Evolutionary conservation across 208 protist genomes (phyloP), one percentile per base, ranked within the genome.

Genomic region (Wallacemonas rigidus): DNA sequence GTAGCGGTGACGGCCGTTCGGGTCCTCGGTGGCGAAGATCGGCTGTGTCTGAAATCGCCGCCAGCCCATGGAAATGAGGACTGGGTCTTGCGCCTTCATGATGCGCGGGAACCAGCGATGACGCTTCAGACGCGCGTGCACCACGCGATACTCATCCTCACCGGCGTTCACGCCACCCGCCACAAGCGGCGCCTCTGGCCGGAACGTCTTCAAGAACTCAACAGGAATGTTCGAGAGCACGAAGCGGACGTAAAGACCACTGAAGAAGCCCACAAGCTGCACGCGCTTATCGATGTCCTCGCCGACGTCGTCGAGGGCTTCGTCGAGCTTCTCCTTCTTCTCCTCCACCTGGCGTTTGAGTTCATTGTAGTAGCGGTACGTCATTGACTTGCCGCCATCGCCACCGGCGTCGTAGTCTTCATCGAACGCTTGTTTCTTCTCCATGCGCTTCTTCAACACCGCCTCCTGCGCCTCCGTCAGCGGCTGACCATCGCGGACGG

Each of bases 21-120:
- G 87, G 73, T 99, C 98, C 82, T 99, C 91, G 39, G 95, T 93
- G 54, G 94, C 93, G 76, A 97, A 98, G 64, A 98, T 89, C 17
- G 97, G 95, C 78, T 97, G 88, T 40, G 96, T 98, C 76, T 98
- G 99, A 85, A 99, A 99, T 56, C 99, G 89, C 3, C 99, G 84
- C 99, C 99, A 99, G 17, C 99, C 99, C 75, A 99, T 88, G 47
- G 98, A 99, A 4, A 99, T 74, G 45, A 99, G 83, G 9, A 99
- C 72, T 44, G 99, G 99, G 82, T 99, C 99, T 65, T 97, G 94
- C 14, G 97, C 98, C 86, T 99, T 99, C 15, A 99, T 88, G 17
- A 99, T 99, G 72, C 97, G 98, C 17, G 95, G 95, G 76, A 98
- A 98, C 98, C 98, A 99, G 44, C 99, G 89, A 79, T 99, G 99